A percentile compares a stretch with the other conserved stretches of the same genome.
Evolutionary conservation across 768 basidiomycete genomes (phyloP).

Genomic region (Suillus occidentalis): DNA sequence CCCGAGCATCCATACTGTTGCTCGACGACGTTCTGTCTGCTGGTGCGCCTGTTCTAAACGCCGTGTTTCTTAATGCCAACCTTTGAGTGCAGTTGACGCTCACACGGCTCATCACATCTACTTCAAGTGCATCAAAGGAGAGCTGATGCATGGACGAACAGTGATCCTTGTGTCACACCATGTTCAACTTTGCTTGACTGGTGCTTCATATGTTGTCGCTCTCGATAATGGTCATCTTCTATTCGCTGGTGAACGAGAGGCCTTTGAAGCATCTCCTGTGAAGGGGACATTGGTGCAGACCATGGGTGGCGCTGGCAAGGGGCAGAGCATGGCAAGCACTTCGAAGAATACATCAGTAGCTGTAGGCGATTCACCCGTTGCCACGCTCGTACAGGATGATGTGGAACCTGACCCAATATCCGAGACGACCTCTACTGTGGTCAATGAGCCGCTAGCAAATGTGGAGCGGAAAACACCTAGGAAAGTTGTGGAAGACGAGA

Average conservation of each 20-base stretch:
- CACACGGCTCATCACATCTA: slow-evolving; percentile 84
- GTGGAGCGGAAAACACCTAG: slow-evolving; percentile 58
- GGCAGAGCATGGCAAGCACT: slow-evolving; percentile 39
- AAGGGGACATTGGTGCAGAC: slow-evolving; percentile 69
- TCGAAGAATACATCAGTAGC: slow-evolving; percentile 8
- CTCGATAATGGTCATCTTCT: slow-evolving; percentile 69
- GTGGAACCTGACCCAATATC: slow-evolving; percentile 21
- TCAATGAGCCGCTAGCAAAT: slow-evolving; percentile 34
- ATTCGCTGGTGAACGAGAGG: slow-evolving; percentile 66
- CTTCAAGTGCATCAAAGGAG: slow-evolving; percentile 75
- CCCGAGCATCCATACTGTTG: slow-evolving; percentile 76
- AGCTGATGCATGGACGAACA: slow-evolving; percentile 76
- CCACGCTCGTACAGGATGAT: slow-evolving; percentile 21
- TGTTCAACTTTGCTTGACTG: slow-evolving; percentile 82
- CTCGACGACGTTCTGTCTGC: slow-evolving; percentile 78
- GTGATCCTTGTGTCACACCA: slow-evolving; percentile 93
- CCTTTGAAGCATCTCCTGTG: slow-evolving; percentile 67
- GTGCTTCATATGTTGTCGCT: slow-evolving; percentile 79
- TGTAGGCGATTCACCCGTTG: slow-evolving; percentile 16
- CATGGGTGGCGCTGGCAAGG: slow-evolving; percentile 36
- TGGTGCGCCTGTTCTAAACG: slow-evolving; percentile 26
- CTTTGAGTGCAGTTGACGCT: slow-evolving; percentile 62
- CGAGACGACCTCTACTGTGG: slow-evolving; percentile 47
- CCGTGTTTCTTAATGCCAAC: not conserved
- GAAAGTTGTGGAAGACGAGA: slow-evolving; percentile 85